Evolutionary conservation across 331 rosid genomes (phyloP).

Genomic region (Cucumis variabilis): DNA sequence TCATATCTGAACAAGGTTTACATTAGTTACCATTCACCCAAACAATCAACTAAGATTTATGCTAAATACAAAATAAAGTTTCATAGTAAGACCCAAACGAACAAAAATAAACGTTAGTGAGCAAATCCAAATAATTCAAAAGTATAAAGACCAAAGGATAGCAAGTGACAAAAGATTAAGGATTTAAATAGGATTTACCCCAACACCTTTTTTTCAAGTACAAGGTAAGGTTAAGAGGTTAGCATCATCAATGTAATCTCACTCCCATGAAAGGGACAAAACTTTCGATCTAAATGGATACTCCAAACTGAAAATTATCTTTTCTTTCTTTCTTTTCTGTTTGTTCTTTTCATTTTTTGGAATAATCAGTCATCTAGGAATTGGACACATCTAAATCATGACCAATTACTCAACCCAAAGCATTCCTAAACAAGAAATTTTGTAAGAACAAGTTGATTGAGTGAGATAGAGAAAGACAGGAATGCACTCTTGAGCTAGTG

Average conservation of each 20-base stretch:
- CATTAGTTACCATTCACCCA: neutral
- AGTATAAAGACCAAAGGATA: neutral
- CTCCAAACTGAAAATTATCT: neutral
- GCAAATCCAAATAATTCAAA: neutral
- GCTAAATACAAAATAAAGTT: neutral
- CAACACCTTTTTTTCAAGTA: neutral
- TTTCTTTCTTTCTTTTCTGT: neutral
- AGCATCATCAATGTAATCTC: neutral
- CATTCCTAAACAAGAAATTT: neutral
- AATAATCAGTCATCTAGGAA: no score
- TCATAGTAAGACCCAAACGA: neutral
- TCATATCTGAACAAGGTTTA: neutral
- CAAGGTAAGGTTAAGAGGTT: conserved; percentile 8
- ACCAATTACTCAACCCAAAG: neutral
- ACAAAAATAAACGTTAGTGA: neutral
- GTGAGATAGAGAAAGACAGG: no score
- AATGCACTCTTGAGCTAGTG: no score
- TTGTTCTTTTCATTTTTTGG: neutral
- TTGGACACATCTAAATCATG: neutral
- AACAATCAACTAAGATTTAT: neutral
- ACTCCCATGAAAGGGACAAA: neutral
- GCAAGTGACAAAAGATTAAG: neutral
- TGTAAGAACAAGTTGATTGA: neutral
- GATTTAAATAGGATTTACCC: neutral
- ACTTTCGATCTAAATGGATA: neutral